phyloP scores from a whole-genome alignment of 106 monocot genomes.

The Dioscorea zingiberensis region DNA sequence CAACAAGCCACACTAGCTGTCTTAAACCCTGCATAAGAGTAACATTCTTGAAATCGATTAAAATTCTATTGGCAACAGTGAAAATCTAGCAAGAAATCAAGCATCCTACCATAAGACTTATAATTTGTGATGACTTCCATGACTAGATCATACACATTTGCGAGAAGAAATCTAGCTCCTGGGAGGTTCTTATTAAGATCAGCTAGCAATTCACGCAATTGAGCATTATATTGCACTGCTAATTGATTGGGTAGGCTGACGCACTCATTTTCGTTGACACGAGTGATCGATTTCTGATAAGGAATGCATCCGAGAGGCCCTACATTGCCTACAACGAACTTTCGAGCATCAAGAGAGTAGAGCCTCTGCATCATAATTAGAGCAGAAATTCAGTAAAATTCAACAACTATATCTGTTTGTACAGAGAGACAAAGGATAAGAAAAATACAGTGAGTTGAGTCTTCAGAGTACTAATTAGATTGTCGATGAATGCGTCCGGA shows the following conservation, averaged over 20 bases:
- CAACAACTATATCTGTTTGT: no score
- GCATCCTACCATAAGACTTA: slow-evolving; percentile 8
- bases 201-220: slow-evolving; percentile 15
- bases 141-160: slow-evolving; percentile 34
- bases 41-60: no score
- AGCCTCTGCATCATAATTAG: slow-evolving; percentile 14
- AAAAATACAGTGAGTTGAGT: slow-evolving; percentile 56
- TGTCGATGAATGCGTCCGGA: slow-evolving; percentile 55
- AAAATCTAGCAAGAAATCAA: background rate
- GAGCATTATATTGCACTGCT: slow-evolving; percentile 20
- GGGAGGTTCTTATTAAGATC: slow-evolving; percentile 30
- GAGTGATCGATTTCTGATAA: slow-evolving; percentile 34
- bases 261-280: slow-evolving; percentile 13
- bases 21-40: slow-evolving; percentile 16
- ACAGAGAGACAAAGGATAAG: no score
- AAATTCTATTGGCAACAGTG: no score
- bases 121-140: slow-evolving; percentile 30
- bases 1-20: slow-evolving; percentile 31
- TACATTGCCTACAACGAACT: slow-evolving; percentile 29
- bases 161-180: slow-evolving; percentile 26
- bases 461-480: slow-evolving; percentile 44
- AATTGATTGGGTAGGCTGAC: slow-evolving; percentile 26
- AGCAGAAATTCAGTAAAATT: background rate
- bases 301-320: slow-evolving; percentile 42
- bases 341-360: slow-evolving; percentile 21